phyloP scores from a whole-genome alignment of 176 grass and related monocot species.

The Eragrostis nindensis region DNA sequence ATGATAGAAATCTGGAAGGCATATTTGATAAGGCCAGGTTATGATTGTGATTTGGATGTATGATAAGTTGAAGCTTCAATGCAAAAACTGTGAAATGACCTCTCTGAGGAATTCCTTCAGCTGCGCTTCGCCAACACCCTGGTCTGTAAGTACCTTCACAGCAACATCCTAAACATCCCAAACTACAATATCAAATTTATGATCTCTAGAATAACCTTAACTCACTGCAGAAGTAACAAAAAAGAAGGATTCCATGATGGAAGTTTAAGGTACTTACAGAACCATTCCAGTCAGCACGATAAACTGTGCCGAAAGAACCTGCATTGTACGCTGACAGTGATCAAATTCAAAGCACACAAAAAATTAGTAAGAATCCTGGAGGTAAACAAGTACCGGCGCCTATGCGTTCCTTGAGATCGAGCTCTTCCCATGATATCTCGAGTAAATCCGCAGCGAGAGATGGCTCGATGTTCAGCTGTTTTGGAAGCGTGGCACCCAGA shows the following conservation, averaged over 20 bases:
- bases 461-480: constrained; percentile 57
- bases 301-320: constrained; percentile 95
- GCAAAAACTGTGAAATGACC: constrained; percentile 41
- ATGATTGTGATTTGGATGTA: not conserved
- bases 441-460: constrained; percentile 77
- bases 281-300: constrained; percentile 90
- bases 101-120: constrained; percentile 93
- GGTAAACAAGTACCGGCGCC: constrained; percentile 74
- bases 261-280: constrained; percentile 65
- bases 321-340: constrained; percentile 3
- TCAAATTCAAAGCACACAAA: constrained; percentile 10
- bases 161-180: constrained; percentile 79
- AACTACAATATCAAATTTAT: constrained; percentile 26
- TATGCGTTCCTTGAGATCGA: constrained; percentile 86
- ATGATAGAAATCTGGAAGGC: constrained; percentile 82
- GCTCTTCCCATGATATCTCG: constrained; percentile 95
- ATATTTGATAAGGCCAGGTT: not conserved
- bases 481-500: constrained; percentile 12
- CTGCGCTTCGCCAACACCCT: constrained; percentile 69
- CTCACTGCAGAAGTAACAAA: not conserved
- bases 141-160: constrained; percentile 85
- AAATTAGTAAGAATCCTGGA: not conserved
- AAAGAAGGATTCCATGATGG: not conserved
- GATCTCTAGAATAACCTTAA: constrained; percentile 26
- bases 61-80: not conserved